These are phyloP conservation scores for Lactuca saligna DNA, from an alignment of 129 eudicot genomes.

Conservation along the genomic window DNA sequence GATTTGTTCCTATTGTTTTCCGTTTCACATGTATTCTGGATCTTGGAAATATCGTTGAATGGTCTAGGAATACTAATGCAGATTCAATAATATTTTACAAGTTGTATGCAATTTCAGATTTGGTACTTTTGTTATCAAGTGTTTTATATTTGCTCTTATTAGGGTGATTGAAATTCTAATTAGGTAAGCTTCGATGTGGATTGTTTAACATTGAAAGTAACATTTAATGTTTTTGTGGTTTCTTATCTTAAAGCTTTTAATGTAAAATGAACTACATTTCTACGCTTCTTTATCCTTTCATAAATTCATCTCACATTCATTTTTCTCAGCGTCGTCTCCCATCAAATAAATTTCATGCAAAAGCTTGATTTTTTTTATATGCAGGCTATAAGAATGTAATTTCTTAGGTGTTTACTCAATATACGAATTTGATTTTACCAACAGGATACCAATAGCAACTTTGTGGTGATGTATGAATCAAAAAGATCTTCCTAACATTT, in stretches of 20 bases:
- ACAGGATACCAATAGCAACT: background rate
- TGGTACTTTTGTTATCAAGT: slow-evolving; percentile 1
- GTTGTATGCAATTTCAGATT: slow-evolving; percentile 22
- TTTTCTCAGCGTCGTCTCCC: background rate
- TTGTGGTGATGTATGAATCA: background rate
- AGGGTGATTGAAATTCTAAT: background rate
- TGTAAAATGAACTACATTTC: slow-evolving; percentile 1
- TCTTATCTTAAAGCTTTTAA: background rate
- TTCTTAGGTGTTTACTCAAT: background rate
- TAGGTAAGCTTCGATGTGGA: slow-evolving; percentile 19
- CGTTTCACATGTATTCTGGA: slow-evolving; percentile 21
- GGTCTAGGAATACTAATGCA: slow-evolving; percentile 3
- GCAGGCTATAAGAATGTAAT: background rate
- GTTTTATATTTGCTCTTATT: background rate
- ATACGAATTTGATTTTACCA: too few relatives aligned
- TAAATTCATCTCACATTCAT: background rate
- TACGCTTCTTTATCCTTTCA: background rate
- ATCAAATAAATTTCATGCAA: background rate
- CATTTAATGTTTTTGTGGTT: slow-evolving; percentile 25
- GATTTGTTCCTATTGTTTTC: background rate
- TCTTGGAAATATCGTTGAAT: slow-evolving; percentile 29
- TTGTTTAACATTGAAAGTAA: slow-evolving; percentile 11
- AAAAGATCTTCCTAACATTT: too few relatives aligned
- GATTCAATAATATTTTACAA: slow-evolving; percentile 13
- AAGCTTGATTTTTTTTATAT: too few relatives aligned